Percentiles rank a stretch among this genome's conserved stretches.
These are phyloP conservation scores for Fraxinus pennsylvanica DNA, from an alignment of 257 asterid genomes.

Conservation along the genomic window DNA sequence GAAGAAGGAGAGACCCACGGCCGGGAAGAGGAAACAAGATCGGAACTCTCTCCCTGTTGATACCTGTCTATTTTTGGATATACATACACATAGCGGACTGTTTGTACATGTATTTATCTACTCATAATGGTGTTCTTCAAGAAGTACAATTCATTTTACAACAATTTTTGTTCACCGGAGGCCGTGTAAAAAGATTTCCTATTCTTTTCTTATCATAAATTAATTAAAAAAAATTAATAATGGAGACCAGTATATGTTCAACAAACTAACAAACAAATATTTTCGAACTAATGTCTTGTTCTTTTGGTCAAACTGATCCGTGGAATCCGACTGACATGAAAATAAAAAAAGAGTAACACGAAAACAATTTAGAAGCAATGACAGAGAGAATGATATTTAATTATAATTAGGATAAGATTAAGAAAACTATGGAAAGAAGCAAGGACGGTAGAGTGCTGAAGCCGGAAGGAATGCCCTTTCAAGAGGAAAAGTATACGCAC, in stretches of 20 bases:
- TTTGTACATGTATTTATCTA: conserved; percentile 20
- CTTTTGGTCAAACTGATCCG: neutral
- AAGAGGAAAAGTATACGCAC: no score
- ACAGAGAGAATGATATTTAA: neutral
- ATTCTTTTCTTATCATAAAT: no score
- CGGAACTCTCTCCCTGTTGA: conserved; percentile 47
- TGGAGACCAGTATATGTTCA: no score
- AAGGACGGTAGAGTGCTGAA: conserved; percentile 28
- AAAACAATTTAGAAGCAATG: neutral
- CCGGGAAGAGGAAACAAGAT: conserved; percentile 40
- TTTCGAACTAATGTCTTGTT: neutral
- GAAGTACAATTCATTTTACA: neutral
- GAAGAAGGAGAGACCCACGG: conserved; percentile 13
- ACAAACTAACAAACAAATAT: no score
- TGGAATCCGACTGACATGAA: neutral
- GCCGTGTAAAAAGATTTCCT: no score
- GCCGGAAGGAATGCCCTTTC: conserved; percentile 28
- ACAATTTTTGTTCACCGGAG: no score
- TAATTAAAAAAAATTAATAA: neutral
- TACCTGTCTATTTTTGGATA: conserved; percentile 37
- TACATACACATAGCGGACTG: conserved; percentile 31
- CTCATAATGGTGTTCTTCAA: conserved; percentile 6
- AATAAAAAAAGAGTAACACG: neutral
- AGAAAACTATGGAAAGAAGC: conserved; percentile 18
- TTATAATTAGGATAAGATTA: neutral